phyloP scores from a whole-genome alignment of 768 basidiomycete genomes.

The Tremella yokohamensis region DNA sequence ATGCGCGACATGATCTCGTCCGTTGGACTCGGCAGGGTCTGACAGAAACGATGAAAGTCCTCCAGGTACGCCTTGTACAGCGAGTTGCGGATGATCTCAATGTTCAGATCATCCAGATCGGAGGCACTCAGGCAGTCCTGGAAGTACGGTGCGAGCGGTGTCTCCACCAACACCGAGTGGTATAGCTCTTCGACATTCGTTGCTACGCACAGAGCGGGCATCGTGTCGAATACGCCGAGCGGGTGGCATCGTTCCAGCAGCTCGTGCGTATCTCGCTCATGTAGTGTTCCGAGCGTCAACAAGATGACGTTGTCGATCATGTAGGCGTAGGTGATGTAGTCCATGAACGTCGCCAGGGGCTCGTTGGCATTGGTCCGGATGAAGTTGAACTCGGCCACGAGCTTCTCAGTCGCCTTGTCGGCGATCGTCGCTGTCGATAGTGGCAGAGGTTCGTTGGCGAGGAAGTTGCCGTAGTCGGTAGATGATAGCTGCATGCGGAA shows the following conservation, averaged over 20 bases:
- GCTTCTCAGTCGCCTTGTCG: slow-evolving; percentile 90
- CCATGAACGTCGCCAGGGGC: slow-evolving; percentile 85
- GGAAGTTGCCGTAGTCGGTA: slow-evolving; percentile 97
- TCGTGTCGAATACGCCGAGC: slow-evolving; percentile 92
- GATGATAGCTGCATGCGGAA: slow-evolving; percentile 90
- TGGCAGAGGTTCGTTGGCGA: slow-evolving; percentile 90
- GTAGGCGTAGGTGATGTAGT: slow-evolving; percentile 97
- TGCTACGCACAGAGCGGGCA: slow-evolving; percentile 98
- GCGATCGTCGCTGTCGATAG: slow-evolving; percentile 90
- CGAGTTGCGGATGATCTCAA: slow-evolving; percentile 98
- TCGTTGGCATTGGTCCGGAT: slow-evolving; percentile 84
- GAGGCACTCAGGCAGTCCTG: slow-evolving; percentile 89
- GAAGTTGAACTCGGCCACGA: slow-evolving; percentile 97
- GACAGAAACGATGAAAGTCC: slow-evolving; percentile 84
- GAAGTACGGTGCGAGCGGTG: slow-evolving; percentile 84
- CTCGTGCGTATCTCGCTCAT: slow-evolving; percentile 96
- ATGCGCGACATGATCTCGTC: slow-evolving; percentile 87
- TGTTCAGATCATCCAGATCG: slow-evolving; percentile 97
- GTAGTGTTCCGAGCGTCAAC: slow-evolving; percentile 92
- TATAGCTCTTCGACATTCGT: slow-evolving; percentile 98
- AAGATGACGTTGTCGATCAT: slow-evolving; percentile 99
- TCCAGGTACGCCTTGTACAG: slow-evolving; percentile 98
- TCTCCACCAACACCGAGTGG: slow-evolving; percentile 94
- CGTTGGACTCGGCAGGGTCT: slow-evolving; percentile 76
- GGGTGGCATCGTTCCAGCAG: slow-evolving; percentile 95